Conservation (phyloP, 106 monocot genomes). For the Acorus gramineus region DNA sequence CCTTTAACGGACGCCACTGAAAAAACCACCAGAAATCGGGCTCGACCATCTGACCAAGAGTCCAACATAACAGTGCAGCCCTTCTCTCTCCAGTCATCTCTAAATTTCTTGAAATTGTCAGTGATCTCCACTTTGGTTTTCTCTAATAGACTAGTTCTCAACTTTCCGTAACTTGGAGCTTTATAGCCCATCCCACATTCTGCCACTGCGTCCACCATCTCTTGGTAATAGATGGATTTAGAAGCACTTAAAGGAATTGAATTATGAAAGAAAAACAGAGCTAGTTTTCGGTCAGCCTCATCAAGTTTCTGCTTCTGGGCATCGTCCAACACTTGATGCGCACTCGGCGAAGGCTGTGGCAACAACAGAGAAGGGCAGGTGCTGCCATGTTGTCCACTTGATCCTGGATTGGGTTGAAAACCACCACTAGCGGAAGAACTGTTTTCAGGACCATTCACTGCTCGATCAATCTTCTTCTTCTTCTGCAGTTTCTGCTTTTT, state of each 20-base stretch:
- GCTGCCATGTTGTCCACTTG: slow-evolving; percentile 31
- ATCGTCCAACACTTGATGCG: slow-evolving; percentile 21
- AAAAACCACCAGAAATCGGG: slow-evolving; percentile 29
- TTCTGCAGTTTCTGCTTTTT: slow-evolving; percentile 28
- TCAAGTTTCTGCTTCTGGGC: slow-evolving; percentile 23
- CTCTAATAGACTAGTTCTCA: slow-evolving; percentile 33
- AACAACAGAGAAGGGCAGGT: slow-evolving; percentile 35
- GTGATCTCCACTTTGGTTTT: slow-evolving; percentile 22
- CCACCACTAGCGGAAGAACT: slow-evolving; percentile 39
- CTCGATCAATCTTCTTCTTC: slow-evolving; percentile 16
- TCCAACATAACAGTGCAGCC: slow-evolving; percentile 37
- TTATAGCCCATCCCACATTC: slow-evolving; percentile 40
- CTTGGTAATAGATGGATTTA: slow-evolving; percentile 32
- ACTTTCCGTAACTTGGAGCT: slow-evolving; percentile 20
- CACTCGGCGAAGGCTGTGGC: slow-evolving; percentile 19
- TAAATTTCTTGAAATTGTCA: slow-evolving; percentile 14
- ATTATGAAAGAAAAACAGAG: slow-evolving; percentile 39
- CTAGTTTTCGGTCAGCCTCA: slow-evolving; percentile 37
- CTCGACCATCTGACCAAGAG: slow-evolving; percentile 41
- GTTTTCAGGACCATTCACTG: slow-evolving; percentile 16
- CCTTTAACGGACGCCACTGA: slow-evolving; percentile 40
- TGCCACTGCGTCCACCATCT: slow-evolving; percentile 32
- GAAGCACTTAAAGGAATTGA: slow-evolving; percentile 32
- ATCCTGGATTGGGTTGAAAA: slow-evolving; percentile 18
- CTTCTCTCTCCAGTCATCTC: slow-evolving; percentile 28